Evolutionary conservation across 1,284 basidiomycete species (phyloP), one percentile per base, ranked within the genome.

Genomic region (Malassezia japonica): DNA sequence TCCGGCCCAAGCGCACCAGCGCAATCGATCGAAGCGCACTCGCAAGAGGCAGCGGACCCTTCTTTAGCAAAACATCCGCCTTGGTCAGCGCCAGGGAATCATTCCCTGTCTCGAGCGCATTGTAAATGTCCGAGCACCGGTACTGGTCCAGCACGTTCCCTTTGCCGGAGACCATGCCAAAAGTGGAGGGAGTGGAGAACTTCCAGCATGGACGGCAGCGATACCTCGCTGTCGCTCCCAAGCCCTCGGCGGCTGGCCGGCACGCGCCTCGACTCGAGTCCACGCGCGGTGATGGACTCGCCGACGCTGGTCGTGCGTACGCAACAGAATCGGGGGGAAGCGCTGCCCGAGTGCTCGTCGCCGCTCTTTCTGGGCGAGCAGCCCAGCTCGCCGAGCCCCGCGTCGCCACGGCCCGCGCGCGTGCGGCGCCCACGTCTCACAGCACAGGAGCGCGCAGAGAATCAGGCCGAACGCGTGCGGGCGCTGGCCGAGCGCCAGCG

Each of bases 121-220:
- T 34, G 35, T 54, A 54, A 5, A 54, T 24, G 6, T 48, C 43
- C 8, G 36, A 25, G 33, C 51, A 54, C 27, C 34, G 37, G 33
- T 48, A 54, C 32, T 54, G 51, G 24, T 54, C 51, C 13, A 54
- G 33, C n/a, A 54, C 36, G 33, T 39, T 48, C 20, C 41, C 43
- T 28, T 32, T 7, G 8, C n/a, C 21, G 16, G 24, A 13, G n/a
- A n/a, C n/a, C n/a, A n/a, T n/a, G n/a, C n/a, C 32, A 43, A 42
- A 21, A 21, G 28, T 27, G 23, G 28, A 42, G 40, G 12, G 10
- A 32, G 7, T 24, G 31, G 21, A 16, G 12, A 28, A 28, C 31
- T 33, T n/a, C 28, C 40, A 42, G 27, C 12, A 42, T 42, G 40
- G 13, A 27, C 28, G 23, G 20, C 16, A 46, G 44, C n/a, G 44